Conservation (phyloP, 495 filamentous ascomycete genomes). For the Extremus antarcticus region DNA sequence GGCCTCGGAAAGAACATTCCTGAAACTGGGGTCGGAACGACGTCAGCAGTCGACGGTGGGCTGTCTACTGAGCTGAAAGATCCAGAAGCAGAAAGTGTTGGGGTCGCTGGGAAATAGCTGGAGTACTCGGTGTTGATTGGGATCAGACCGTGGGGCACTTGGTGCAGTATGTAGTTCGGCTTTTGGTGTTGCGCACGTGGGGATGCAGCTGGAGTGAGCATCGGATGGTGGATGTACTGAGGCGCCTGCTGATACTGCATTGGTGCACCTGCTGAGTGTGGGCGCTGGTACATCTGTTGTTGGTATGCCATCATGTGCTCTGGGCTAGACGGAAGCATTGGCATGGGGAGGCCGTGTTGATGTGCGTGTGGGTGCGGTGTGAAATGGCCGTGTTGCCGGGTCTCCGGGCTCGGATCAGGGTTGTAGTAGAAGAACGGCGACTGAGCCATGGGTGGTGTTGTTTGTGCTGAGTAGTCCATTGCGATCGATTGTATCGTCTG, state of each 20-base stretch:
- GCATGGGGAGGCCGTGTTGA: slow-evolving; percentile 42
- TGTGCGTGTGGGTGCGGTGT: slow-evolving; percentile 63
- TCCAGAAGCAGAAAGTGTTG: slow-evolving; percentile 72
- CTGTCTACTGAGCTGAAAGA: slow-evolving; percentile 65
- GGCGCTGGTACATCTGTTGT: slow-evolving; percentile 61
- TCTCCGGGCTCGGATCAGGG: slow-evolving; percentile 62
- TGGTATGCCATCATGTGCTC: slow-evolving; percentile 29
- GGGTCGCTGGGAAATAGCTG: slow-evolving; percentile 76
- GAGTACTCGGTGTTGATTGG: slow-evolving; percentile 67
- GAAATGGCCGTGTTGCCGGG: slow-evolving; percentile 72
- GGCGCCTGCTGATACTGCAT: slow-evolving; percentile 16
- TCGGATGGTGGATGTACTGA: slow-evolving; percentile 49
- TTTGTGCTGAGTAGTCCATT: slow-evolving; percentile 43
- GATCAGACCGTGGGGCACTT: slow-evolving; percentile 46
- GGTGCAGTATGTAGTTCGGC: slow-evolving; percentile 59
- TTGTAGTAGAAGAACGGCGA: slow-evolving; percentile 88
- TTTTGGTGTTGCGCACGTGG: slow-evolving; percentile 67
- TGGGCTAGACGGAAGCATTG: slow-evolving; percentile 25
- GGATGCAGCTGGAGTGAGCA: slow-evolving; percentile 66
- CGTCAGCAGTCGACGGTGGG: slow-evolving; percentile 64
- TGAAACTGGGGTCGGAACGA: slow-evolving; percentile 71
- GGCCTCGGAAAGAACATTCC: slow-evolving; percentile 67
- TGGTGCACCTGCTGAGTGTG: slow-evolving; percentile 47
- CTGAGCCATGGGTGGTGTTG: slow-evolving; percentile 54
- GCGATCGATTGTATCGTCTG: not conserved